These are phyloP conservation scores for Globisporangium paddicum DNA, from an alignment of 352 stramenopile genomes.

Conservation along the genomic window DNA sequence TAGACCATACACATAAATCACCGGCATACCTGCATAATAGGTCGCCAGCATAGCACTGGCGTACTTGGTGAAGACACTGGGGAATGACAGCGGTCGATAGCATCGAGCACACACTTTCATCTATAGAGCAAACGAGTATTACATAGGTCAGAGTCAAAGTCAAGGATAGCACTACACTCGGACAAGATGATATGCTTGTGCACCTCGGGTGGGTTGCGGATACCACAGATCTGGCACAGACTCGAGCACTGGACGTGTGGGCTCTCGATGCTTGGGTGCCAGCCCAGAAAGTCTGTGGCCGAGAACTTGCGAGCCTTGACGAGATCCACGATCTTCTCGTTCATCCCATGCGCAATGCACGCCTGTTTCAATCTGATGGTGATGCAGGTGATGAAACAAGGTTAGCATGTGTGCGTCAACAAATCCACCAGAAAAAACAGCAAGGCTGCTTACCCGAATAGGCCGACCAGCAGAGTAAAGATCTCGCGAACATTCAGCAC, in stretches of 20 bases:
- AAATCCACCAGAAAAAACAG: background rate
- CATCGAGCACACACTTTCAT: slow-evolving; percentile 40
- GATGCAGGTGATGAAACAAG: background rate
- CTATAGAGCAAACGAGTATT: background rate
- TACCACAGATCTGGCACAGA: slow-evolving; percentile 63
- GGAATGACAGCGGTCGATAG: slow-evolving; percentile 58
- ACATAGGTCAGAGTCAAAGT: background rate
- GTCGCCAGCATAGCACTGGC: slow-evolving; percentile 60
- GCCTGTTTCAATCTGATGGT: slow-evolving; percentile 55
- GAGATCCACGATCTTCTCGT: slow-evolving; percentile 41
- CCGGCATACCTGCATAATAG: slow-evolving; percentile 60
- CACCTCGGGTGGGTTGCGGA: slow-evolving; percentile 73
- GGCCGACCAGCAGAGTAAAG: slow-evolving; percentile 72
- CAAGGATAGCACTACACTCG: background rate
- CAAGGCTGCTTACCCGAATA: slow-evolving; percentile 51
- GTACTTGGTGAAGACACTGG: slow-evolving; percentile 76
- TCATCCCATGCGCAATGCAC: slow-evolving; percentile 52
- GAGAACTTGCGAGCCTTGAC: slow-evolving; percentile 65
- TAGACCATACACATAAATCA: background rate
- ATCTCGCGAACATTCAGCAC: slow-evolving; percentile 63
- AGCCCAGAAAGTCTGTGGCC: slow-evolving; percentile 72
- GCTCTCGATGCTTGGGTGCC: slow-evolving; percentile 73
- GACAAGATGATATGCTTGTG: background rate
- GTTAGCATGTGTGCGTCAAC: background rate
- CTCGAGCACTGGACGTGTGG: slow-evolving; percentile 69